A percentile compares a stretch with the other conserved stretches of the same genome.
Conservation (phyloP, 2,329 filamentous ascomycete species). For the Alternaria dauci region DNA sequence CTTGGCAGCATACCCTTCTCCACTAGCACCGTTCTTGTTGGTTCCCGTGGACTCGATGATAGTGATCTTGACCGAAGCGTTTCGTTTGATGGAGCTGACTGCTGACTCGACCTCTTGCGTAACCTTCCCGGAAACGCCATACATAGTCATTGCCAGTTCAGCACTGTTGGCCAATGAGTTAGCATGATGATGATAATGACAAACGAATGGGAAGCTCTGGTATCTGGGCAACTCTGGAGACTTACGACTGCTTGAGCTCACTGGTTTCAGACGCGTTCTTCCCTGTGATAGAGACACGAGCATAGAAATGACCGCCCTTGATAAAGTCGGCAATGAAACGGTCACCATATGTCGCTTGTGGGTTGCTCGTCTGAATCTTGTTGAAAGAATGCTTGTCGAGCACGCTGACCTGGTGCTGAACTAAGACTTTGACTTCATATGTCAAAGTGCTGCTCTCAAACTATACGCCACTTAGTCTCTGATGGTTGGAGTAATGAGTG, state of each 20-base stretch:
- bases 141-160: constrained; percentile 1
- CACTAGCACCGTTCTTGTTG: neutral
- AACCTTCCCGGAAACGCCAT: neutral
- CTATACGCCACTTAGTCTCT: neutral
- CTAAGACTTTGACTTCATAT: neutral
- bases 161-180: neutral
- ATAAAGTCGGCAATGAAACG: neutral
- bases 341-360: neutral
- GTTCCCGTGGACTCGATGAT: constrained; percentile 2
- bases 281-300: neutral
- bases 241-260: constrained; percentile 1
- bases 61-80: neutral
- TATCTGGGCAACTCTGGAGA: neutral
- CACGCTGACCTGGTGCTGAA: constrained; percentile 3
- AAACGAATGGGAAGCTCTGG: neutral
- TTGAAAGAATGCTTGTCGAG: neutral
- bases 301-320: neutral
- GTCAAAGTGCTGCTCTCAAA: constrained; percentile 1
- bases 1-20: neutral
- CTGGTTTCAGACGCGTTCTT: constrained; percentile 1
- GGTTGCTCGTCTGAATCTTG: neutral
- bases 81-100: neutral
- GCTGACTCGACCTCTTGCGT: neutral
- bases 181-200: neutral
- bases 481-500: neutral